A percentile compares a stretch with the other conserved stretches of the same genome.
These are phyloP conservation scores for Backusella sp. DNA, from an alignment of 192 early-diverging fungal genomes.

Conservation along the genomic window DNA sequence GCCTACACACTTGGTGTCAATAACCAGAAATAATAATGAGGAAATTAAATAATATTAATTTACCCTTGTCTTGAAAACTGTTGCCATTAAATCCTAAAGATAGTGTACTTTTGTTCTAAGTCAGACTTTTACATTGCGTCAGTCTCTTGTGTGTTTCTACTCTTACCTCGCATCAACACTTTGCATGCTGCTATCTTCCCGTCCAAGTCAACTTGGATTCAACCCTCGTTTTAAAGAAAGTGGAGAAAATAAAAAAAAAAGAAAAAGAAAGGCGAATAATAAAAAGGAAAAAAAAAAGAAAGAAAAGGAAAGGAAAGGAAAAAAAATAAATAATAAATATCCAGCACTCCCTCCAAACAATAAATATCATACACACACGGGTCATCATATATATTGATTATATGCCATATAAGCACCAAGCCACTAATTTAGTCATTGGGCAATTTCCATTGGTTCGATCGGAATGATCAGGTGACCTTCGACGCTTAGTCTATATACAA, in stretches of 20 bases:
- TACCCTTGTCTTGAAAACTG: background rate
- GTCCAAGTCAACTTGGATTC: background rate
- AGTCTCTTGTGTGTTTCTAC: background rate
- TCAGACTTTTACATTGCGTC: background rate
- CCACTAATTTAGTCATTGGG: background rate
- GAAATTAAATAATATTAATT: background rate
- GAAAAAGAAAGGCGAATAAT: too few species aligned
- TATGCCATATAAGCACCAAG: background rate
- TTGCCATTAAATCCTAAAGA: constrained; percentile 11
- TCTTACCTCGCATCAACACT: constrained; percentile 12
- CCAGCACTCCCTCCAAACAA: too few species aligned
- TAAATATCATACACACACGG: background rate
- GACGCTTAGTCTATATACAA: too few species aligned
- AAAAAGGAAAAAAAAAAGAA: background rate
- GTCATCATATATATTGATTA: background rate
- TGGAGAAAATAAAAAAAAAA: background rate
- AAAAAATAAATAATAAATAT: too few species aligned
- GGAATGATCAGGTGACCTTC: background rate
- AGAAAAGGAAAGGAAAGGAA: too few species aligned
- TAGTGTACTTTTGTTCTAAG: constrained; percentile 1
- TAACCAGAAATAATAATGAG: background rate
- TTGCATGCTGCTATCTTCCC: constrained; percentile 14
- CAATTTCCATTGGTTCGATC: background rate
- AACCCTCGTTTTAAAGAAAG: background rate
- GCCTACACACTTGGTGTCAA: background rate